Conservation (phyloP, 257 asterid genomes). For the Petunia axillaris region DNA sequence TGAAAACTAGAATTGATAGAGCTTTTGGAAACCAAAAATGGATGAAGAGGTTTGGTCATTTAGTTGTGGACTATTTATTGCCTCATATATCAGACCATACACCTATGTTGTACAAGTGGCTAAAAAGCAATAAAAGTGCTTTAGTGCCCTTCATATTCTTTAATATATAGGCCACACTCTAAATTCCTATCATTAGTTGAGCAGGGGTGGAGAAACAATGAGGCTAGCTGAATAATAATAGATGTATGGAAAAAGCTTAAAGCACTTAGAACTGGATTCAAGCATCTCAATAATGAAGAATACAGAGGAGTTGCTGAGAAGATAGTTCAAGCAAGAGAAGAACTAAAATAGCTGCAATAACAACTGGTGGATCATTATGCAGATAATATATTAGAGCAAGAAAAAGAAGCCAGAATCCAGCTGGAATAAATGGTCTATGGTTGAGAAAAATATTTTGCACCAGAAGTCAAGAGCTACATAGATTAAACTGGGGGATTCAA, state of each 20-base stretch:
- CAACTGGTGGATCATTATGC: no score
- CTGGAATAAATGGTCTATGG: background rate
- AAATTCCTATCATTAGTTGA: background rate
- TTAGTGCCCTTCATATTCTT: no score
- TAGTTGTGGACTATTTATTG: no score
- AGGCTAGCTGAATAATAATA: background rate
- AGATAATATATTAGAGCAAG: background rate
- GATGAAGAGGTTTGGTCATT: background rate
- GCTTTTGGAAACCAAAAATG: background rate
- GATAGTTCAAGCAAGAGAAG: background rate
- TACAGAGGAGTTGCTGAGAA: no score
- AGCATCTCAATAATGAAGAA: background rate
- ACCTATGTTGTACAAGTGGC: background rate
- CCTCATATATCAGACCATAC: background rate
- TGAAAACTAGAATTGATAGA: background rate
- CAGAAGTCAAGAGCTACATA: background rate
- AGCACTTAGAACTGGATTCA: background rate
- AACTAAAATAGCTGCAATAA: background rate
- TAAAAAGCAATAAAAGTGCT: no score
- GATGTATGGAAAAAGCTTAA: no score
- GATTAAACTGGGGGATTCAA: background rate
- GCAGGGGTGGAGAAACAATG: background rate
- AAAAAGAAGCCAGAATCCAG: no score
- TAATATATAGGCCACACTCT: background rate
- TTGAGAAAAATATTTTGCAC: background rate